These are phyloP conservation scores for Udeniomyces megalosporus DNA, from an alignment of 768 basidiomycete species.

Conservation along the genomic window DNA sequence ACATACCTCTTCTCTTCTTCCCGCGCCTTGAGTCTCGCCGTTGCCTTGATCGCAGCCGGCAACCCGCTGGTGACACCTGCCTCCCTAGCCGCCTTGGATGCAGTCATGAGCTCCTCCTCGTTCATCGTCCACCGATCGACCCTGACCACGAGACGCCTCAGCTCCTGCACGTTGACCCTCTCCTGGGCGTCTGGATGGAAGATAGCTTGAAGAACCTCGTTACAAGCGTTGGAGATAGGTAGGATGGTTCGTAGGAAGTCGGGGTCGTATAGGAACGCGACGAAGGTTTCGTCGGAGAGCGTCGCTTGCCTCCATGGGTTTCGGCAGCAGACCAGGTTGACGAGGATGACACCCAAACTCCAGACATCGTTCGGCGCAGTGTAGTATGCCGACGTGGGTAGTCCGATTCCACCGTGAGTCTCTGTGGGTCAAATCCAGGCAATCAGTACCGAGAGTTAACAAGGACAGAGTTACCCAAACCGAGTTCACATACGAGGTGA, in stretches of 20 bases:
- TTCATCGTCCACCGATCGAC: slow-evolving; percentile 9
- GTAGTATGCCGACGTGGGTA: slow-evolving; percentile 40
- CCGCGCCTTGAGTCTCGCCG: too few species aligned
- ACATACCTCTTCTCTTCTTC: too few species aligned
- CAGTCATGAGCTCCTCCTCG: not conserved
- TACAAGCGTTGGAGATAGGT: slow-evolving; percentile 55
- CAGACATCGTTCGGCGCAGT: slow-evolving; percentile 80
- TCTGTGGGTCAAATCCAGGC: too few species aligned
- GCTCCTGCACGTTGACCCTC: slow-evolving; percentile 48
- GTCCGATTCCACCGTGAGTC: slow-evolving; percentile 40
- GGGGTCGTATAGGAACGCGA: slow-evolving; percentile 47
- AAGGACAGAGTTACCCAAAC: too few species aligned
- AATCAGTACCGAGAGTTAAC: too few species aligned
- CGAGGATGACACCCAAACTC: slow-evolving; percentile 69
- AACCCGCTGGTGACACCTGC: too few species aligned
- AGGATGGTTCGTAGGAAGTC: slow-evolving; percentile 53
- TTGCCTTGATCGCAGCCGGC: too few species aligned
- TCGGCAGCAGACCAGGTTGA: slow-evolving; percentile 62
- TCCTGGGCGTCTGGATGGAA: slow-evolving; percentile 49
- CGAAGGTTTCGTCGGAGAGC: slow-evolving; percentile 53
- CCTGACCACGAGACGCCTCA: slow-evolving; percentile 40
- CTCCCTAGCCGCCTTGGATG: too few species aligned
- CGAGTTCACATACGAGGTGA: slow-evolving; percentile 30
- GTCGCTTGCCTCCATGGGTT: slow-evolving; percentile 63
- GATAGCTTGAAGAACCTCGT: slow-evolving; percentile 51